phyloP scores from a whole-genome alignment of 164 flowering plant species.

The Vitis rotundifolia region DNA sequence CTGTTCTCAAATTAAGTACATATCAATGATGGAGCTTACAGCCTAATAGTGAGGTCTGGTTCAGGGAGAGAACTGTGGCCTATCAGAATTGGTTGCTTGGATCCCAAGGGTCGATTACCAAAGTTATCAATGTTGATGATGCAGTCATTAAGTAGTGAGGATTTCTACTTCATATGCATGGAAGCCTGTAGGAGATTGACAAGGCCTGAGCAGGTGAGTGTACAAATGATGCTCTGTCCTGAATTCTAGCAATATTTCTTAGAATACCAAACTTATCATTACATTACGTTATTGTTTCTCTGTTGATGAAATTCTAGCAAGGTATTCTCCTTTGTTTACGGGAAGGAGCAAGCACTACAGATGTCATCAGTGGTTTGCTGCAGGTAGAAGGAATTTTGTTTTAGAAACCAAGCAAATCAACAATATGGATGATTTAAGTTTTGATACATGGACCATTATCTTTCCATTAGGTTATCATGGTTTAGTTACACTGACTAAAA shows the following conservation, averaged over 20 bases:
- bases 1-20: slow-evolving; percentile 14
- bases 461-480: background rate
- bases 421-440: background rate
- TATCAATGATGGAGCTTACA: slow-evolving; percentile 20
- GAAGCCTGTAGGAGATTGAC: slow-evolving; percentile 43
- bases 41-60: slow-evolving; percentile 29
- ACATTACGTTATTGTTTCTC: background rate
- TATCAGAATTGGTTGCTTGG: slow-evolving; percentile 76
- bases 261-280: background rate
- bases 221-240: background rate
- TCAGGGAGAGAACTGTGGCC: slow-evolving; percentile 68
- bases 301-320: slow-evolving; percentile 35
- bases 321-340: slow-evolving; percentile 69
- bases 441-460: background rate
- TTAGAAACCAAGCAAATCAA: background rate
- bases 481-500: background rate
- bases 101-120: slow-evolving; percentile 47
- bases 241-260: background rate
- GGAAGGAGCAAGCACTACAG: slow-evolving; percentile 63
- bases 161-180: slow-evolving; percentile 70
- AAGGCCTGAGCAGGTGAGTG: slow-evolving; percentile 34
- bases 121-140: slow-evolving; percentile 54
- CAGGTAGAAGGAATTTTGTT: slow-evolving; percentile 48
- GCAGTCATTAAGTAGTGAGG: slow-evolving; percentile 51
- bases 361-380: slow-evolving; percentile 65